Percentiles rank a stretch among this genome's conserved stretches.
Evolutionary conservation across 2,329 filamentous ascomycete species (phyloP).

Genomic region (Aschersonia sp.): DNA sequence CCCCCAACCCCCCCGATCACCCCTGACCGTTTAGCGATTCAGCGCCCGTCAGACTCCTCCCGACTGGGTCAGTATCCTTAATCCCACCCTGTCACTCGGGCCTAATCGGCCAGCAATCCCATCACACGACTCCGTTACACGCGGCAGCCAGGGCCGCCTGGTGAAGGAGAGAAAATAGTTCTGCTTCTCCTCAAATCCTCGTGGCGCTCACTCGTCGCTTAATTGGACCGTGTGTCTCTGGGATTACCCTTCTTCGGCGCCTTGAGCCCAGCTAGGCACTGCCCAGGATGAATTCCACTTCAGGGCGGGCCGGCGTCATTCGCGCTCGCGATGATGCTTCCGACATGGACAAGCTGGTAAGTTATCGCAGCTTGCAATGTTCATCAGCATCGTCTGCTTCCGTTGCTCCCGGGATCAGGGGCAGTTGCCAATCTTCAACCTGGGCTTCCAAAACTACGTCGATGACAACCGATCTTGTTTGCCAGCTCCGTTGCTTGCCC

Average conservation of each 20-base stretch:
- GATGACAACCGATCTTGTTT: not conserved
- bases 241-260: conserved; percentile 2
- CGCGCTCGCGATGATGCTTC: conserved; percentile 35
- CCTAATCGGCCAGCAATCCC: conserved; percentile 4
- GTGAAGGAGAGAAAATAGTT: conserved; percentile 1
- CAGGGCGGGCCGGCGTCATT: conserved; percentile 43
- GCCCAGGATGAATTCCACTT: conserved; percentile 24
- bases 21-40: not conserved
- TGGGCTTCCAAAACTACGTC: no score
- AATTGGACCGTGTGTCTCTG: conserved; percentile 2
- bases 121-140: conserved; percentile 8
- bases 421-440: no score
- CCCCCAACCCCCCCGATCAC: not conserved
- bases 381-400: no score
- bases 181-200: conserved; percentile 3
- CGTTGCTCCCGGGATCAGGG: no score
- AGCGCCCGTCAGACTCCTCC: not conserved
- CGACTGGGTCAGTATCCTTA: conserved; percentile 1
- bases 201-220: not conserved
- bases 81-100: conserved; percentile 8
- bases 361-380: conserved; percentile 9
- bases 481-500: not conserved
- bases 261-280: conserved; percentile 5
- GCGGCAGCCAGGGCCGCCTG: conserved; percentile 3
- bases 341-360: conserved; percentile 45